phyloP scores from a whole-genome alignment of 1,284 basidiomycete species.

The Trichosporon sp. region DNA sequence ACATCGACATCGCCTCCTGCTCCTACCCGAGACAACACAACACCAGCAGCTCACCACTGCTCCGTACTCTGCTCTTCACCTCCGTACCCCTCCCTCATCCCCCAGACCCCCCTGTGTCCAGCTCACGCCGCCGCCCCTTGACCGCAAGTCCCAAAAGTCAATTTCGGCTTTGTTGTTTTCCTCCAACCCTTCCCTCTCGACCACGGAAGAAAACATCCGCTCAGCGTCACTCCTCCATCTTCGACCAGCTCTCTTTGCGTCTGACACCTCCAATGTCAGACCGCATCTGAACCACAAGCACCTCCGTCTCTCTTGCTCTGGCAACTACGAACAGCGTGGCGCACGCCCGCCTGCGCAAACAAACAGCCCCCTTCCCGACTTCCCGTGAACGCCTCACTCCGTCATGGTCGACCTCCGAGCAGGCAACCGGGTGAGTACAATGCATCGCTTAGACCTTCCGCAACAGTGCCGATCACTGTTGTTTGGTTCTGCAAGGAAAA shows the following conservation, averaged over 20 bases:
- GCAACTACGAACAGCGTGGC: neutral
- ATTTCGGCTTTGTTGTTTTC: slow-evolving; percentile 4
- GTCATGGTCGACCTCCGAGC: slow-evolving; percentile 17
- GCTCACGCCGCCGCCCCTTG: neutral
- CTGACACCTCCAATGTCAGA: slow-evolving; percentile 1
- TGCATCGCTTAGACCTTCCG: neutral
- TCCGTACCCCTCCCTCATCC: neutral
- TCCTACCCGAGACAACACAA: neutral
- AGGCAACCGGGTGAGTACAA: slow-evolving; percentile 12
- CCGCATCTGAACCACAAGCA: neutral
- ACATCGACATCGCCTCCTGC: neutral
- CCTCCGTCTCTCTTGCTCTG: neutral
- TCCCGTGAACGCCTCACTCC: neutral
- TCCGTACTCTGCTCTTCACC: neutral
- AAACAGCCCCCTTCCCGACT: neutral
- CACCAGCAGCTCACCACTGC: neutral
- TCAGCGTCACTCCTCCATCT: neutral
- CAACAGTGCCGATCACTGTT: neutral
- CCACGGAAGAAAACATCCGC: slow-evolving; percentile 3
- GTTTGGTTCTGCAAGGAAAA: neutral
- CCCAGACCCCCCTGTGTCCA: neutral
- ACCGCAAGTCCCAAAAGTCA: neutral
- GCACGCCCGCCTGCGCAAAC: neutral
- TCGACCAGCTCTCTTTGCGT: neutral
- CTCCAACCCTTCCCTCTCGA: neutral